Conservation (phyloP, 2,329 filamentous ascomycete species). For the Pestalotiopsis sp. region DNA sequence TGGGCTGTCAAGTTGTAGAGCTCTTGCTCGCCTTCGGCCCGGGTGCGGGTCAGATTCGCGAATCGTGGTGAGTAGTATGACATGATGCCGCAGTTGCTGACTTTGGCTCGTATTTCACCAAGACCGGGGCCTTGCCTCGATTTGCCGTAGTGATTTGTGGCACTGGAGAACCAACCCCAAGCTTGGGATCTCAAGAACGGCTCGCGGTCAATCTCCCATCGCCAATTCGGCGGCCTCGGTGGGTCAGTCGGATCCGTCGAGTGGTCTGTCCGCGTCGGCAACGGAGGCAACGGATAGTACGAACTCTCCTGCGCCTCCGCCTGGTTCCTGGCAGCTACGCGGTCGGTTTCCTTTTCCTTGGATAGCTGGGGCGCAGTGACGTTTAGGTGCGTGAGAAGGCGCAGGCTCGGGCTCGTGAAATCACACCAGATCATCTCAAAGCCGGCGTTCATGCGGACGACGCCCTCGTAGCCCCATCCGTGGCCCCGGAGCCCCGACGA, state of each 20-base stretch:
- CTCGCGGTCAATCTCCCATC: constrained; percentile 31
- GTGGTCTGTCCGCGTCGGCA: constrained; percentile 37
- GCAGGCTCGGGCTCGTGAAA: constrained; percentile 45
- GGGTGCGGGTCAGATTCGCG: constrained; percentile 29
- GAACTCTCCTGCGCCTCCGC: constrained; percentile 23
- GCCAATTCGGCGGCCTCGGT: constrained; percentile 40
- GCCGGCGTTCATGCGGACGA: constrained; percentile 54
- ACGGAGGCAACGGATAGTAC: constrained; percentile 38
- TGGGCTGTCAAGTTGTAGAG: constrained; percentile 43
- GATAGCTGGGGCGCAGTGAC: constrained; percentile 45
- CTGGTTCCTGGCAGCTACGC: constrained; percentile 9
- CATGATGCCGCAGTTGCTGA: constrained; percentile 44
- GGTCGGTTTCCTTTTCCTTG: constrained; percentile 11
- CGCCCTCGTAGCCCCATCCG: constrained; percentile 52
- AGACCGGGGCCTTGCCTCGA: constrained; percentile 37
- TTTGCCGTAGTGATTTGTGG: constrained; percentile 44
- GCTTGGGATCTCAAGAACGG: constrained; percentile 41
- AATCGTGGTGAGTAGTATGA: constrained; percentile 47
- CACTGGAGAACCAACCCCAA: constrained; percentile 49
- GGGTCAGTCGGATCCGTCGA: constrained; percentile 35
- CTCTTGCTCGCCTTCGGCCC: constrained; percentile 35
- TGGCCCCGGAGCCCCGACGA: constrained; percentile 41
- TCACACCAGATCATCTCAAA: constrained; percentile 58
- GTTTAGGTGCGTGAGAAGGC: constrained; percentile 46
- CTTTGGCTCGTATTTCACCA: constrained; percentile 43